Conservation (phyloP, 176 grass and related monocot genomes). For the Eremochloa ophiuroides region DNA sequence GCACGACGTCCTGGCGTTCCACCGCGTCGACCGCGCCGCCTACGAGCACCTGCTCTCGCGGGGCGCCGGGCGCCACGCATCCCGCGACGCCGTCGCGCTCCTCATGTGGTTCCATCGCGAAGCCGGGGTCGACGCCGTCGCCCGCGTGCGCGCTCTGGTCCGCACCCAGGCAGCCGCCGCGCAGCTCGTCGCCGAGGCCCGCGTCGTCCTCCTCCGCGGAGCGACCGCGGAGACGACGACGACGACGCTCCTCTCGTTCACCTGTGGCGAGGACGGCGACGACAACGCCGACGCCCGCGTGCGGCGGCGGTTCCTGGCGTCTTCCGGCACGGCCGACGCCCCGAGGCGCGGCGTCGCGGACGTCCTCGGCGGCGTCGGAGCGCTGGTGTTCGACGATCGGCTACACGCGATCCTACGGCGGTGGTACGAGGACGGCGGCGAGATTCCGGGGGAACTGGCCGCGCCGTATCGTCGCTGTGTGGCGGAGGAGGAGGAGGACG, state of each 20-base stretch:
- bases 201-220: constrained; percentile 39
- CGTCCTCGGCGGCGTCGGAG: constrained; percentile 40
- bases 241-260: constrained; percentile 8
- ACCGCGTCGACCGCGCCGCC: constrained; percentile 62
- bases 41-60: constrained; percentile 44
- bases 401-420: constrained; percentile 38
- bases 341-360: constrained; percentile 22
- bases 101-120: constrained; percentile 66
- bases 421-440: constrained; percentile 38
- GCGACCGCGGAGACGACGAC: neutral
- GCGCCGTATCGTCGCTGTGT: neutral
- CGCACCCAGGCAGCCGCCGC: constrained; percentile 19
- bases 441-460: too few relatives aligned
- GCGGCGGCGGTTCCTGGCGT: constrained; percentile 23
- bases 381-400: constrained; percentile 61
- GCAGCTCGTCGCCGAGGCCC: constrained; percentile 43
- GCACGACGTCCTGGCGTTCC: constrained; percentile 63
- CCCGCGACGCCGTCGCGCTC: constrained; percentile 62
- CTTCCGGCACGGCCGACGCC: neutral
- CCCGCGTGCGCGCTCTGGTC: neutral
- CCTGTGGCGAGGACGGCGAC: neutral
- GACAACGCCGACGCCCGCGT: too few relatives aligned
- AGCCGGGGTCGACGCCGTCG: constrained; percentile 31
- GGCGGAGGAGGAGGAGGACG: neutral
- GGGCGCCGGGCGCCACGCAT: constrained; percentile 13